Evolutionary conservation across 305 asterid genomes (phyloP), one percentile per base, ranked within the genome.

Genomic region (Fraxinus paxiana): DNA sequence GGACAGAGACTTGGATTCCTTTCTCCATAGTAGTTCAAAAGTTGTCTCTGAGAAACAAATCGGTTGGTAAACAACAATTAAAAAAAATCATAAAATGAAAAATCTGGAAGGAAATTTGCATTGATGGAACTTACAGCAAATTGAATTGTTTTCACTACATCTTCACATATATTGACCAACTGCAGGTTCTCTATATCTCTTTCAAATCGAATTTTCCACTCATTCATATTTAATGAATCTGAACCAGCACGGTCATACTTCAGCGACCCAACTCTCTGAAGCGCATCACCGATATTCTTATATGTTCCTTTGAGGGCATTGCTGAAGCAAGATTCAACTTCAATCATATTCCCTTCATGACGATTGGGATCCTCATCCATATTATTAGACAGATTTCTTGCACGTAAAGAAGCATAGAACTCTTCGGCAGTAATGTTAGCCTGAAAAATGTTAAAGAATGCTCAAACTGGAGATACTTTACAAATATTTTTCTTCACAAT

Each of bases 171-270:
- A 83, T 78, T 82, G 78, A 87, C 92, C 87, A 95, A 81, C 79
- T 90, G 92, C 89, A 94, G 87, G 81, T 73, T 84, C 43, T 83
- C 85, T 4, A 81, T 77, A 82, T 91, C 92, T 33, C 88, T 85
- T 59, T 90, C 91, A 73, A 94, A 91, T 71, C 87, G 76, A 80
- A 83, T 76, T 85, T 85, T 93, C 98, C 97, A 92, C 85, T 84
- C 85, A 31, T 82, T 84, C 48, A 96, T 89, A 83, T 90, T 79
- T 48, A 82, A 30, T 7, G 86, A 80, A 71, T 90, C 92, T 69
- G 79, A 77, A 61, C 77, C 79, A 76, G 84, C 82, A 82, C 73
- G 82, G 79, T 84, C 91, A 81, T 84, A 71, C 81, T 74, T 89
- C 72, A 75, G 78, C 70, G 84, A 83, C 51, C 88, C 83, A 48